Evolutionary conservation across 768 basidiomycete species (phyloP).

Genomic region (Russula foetens): DNA sequence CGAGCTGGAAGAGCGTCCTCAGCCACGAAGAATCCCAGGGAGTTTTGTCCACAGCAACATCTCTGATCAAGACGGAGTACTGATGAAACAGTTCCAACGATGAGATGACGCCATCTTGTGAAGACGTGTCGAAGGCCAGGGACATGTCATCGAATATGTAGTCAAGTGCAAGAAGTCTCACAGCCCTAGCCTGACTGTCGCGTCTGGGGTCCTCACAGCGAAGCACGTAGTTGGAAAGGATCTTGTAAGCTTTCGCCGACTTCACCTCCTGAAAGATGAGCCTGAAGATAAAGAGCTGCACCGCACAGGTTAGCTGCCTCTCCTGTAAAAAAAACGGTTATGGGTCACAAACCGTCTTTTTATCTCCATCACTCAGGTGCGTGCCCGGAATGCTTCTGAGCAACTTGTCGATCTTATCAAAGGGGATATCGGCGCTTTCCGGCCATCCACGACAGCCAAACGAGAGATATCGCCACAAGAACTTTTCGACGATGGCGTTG

Average conservation of each 20-base stretch:
- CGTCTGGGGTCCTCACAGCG: neutral
- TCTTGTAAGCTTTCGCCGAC: neutral
- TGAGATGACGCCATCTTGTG: neutral
- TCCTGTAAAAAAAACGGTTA: neutral
- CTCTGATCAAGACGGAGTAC: conserved; percentile 9
- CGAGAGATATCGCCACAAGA: conserved; percentile 28
- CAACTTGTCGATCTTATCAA: neutral
- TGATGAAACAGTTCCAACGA: conserved; percentile 3
- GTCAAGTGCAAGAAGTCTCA: conserved; percentile 7
- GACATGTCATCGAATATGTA: conserved; percentile 7
- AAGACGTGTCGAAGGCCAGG: conserved; percentile 6
- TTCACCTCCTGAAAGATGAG: neutral
- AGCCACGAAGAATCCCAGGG: conserved; percentile 10
- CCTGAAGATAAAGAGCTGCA: conserved; percentile 6
- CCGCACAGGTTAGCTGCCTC: neutral
- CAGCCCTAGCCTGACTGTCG: neutral
- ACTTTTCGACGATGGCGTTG: conserved; percentile 28
- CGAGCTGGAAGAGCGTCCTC: conserved; percentile 5
- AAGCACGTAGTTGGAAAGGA: neutral
- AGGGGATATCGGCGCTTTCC: neutral
- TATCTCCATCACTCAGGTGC: neutral
- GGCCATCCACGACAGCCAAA: conserved; percentile 12
- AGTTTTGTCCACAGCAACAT: neutral
- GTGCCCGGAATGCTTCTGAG: neutral
- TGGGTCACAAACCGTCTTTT: neutral